Evolutionary conservation across 139 green algal genomes (phyloP).

Genomic region (Edaphochlamys debaryana): DNA sequence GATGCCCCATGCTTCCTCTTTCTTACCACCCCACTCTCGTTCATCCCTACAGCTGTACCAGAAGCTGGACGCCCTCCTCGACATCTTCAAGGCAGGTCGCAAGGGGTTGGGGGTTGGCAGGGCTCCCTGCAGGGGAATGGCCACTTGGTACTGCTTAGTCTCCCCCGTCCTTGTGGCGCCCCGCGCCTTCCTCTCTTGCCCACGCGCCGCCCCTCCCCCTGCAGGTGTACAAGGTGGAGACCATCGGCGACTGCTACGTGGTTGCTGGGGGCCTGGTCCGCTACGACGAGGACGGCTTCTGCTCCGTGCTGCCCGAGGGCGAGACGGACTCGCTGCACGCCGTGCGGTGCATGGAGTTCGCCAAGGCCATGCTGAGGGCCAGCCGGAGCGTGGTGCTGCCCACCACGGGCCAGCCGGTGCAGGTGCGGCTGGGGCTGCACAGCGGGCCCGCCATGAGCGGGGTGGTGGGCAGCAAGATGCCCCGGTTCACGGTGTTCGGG

Average conservation of each 20-base stretch:
- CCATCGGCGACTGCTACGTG: constrained; percentile 64
- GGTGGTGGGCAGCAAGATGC: constrained; percentile 35
- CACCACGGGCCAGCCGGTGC: constrained; percentile 16
- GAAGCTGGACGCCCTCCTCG: constrained; percentile 28
- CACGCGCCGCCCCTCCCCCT: not conserved
- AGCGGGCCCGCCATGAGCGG: constrained; percentile 33
- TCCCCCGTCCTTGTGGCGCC: too few species aligned
- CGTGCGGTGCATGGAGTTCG: constrained; percentile 43
- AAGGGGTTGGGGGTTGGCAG: too few species aligned
- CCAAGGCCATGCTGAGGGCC: constrained; percentile 42
- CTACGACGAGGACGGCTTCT: constrained; percentile 36
- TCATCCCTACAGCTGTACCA: constrained; percentile 45
- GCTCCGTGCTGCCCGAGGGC: constrained; percentile 29
- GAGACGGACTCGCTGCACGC: constrained; percentile 47
- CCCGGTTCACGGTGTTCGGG: constrained; percentile 42
- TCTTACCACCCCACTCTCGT: too few species aligned
- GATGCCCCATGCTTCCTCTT: too few species aligned
- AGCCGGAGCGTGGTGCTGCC: constrained; percentile 2
- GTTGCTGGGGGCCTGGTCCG: constrained; percentile 44
- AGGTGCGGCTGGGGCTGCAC: constrained; percentile 38
- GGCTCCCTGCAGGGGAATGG: too few species aligned
- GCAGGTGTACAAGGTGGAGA: constrained; percentile 58
- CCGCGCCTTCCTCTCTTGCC: not conserved
- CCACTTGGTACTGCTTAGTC: too few species aligned
- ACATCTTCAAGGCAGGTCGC: constrained; percentile 21